phyloP scores from a whole-genome alignment of 805 yeast species.

The Saccharomycopsis javanensis region DNA sequence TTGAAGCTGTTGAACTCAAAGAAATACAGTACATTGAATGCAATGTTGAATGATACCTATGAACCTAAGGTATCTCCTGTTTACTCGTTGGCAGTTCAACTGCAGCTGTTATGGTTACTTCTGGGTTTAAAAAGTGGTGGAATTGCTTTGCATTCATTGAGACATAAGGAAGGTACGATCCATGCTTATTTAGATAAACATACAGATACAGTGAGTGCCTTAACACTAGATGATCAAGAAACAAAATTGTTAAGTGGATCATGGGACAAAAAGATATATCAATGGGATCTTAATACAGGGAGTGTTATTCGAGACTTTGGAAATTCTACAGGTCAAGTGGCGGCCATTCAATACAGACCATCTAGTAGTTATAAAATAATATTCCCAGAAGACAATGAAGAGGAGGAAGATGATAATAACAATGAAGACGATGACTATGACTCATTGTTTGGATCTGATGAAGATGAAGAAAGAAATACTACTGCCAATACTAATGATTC shows the following conservation, averaged over 20 bases:
- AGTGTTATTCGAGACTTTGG: constrained; percentile 36
- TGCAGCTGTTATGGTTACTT: constrained; percentile 73
- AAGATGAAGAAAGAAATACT: constrained; percentile 28
- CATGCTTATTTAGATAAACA: constrained; percentile 72
- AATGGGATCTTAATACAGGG: constrained; percentile 86
- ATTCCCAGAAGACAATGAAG: constrained; percentile 8
- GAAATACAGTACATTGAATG: constrained; percentile 17
- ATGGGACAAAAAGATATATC: constrained; percentile 75
- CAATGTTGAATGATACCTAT: constrained; percentile 27
- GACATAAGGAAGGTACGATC: constrained; percentile 73
- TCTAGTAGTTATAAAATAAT: constrained; percentile 36
- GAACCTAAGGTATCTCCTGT: constrained; percentile 72
- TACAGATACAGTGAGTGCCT: constrained; percentile 61
- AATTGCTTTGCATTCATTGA: constrained; percentile 69
- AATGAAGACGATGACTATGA: constrained; percentile 39
- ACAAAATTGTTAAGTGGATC: constrained; percentile 66
- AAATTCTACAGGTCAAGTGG: constrained; percentile 68
- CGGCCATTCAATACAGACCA: constrained; percentile 66
- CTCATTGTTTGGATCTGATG: constrained; percentile 52
- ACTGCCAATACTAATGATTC: constrained; percentile 6
- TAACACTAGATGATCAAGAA: constrained; percentile 54
- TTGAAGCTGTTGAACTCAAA: constrained; percentile 26
- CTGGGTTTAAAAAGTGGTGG: constrained; percentile 83
- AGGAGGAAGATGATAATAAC: constrained; percentile 27
- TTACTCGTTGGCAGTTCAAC: constrained; percentile 74